phyloP scores from a whole-genome alignment of 2,329 filamentous ascomycete genomes.

The Cladorrhinum sp. region DNA sequence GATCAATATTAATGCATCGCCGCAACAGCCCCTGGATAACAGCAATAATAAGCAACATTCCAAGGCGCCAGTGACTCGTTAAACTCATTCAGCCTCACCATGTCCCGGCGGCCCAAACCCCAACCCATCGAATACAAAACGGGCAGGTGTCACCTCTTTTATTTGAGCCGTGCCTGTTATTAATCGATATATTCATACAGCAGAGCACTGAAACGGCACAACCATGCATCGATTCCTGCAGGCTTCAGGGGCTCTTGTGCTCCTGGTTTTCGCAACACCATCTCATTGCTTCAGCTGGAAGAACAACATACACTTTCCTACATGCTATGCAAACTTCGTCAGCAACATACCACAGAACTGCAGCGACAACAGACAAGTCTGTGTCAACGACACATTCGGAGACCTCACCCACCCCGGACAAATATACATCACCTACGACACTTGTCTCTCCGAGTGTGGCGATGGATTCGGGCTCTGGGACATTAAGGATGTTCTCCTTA shows the following conservation, averaged over 20 bases:
- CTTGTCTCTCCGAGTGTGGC: slow-evolving; percentile 6
- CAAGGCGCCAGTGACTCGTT: no score
- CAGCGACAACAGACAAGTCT: slow-evolving; percentile 6
- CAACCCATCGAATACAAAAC: neutral
- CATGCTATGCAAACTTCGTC: slow-evolving; percentile 6
- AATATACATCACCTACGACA: slow-evolving; percentile 6
- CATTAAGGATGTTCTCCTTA: slow-evolving; percentile 8
- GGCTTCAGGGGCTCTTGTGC: neutral
- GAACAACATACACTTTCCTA: slow-evolving; percentile 6
- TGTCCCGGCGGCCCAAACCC: neutral
- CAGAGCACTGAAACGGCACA: neutral
- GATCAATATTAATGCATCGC: neutral
- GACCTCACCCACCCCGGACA: slow-evolving; percentile 6
- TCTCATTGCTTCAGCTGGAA: neutral
- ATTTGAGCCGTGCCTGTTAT: no score
- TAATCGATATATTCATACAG: no score
- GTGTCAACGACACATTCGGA: neutral
- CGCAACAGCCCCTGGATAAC: neutral
- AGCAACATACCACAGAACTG: slow-evolving; percentile 8
- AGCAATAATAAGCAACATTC: neutral
- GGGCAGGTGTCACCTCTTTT: neutral
- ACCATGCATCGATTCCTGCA: neutral
- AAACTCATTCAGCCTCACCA: neutral
- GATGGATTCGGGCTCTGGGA: slow-evolving; percentile 11
- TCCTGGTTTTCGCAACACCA: neutral